Conservation (phyloP, 768 basidiomycete genomes). For the Phaeotremella fagi region DNA sequence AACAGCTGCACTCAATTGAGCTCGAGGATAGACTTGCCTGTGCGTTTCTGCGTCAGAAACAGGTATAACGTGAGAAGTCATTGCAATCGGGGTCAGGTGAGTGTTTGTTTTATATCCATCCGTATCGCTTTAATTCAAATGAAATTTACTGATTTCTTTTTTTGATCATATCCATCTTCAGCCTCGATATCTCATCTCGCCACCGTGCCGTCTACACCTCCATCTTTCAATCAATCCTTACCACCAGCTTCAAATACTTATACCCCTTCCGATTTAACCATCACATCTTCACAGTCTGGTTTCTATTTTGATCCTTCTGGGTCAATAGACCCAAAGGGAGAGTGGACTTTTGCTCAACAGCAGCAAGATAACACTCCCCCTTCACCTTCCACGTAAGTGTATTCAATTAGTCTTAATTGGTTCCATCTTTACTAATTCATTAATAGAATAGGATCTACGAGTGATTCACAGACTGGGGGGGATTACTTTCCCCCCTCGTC, state of each 20-base stretch:
- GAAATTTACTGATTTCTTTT: neutral
- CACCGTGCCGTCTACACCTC: conserved; percentile 31
- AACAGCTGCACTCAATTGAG: no score
- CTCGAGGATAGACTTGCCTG: neutral
- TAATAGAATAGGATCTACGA: conserved; percentile 26
- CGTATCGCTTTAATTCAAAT: neutral
- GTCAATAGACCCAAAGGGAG: conserved; percentile 7
- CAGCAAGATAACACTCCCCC: conserved; percentile 28
- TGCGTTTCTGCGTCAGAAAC: neutral
- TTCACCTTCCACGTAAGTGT: conserved; percentile 38
- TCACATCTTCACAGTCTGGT: conserved; percentile 1
- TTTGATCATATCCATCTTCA: neutral
- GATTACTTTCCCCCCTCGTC: conserved; percentile 34
- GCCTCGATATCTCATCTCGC: conserved; percentile 19
- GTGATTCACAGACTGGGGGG: conserved; percentile 36
- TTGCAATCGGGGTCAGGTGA: neutral
- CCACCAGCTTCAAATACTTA: conserved; percentile 2
- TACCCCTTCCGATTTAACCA: conserved; percentile 11
- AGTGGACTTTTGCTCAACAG: conserved; percentile 18
- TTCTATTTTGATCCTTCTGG: conserved; percentile 2
- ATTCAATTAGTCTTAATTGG: no score
- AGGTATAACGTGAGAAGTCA: neutral
- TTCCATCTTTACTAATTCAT: neutral
- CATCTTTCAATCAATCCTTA: conserved; percentile 6
- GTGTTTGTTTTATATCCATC: neutral